Percentiles rank a stretch among this genome's conserved stretches.
These are phyloP conservation scores for Trichoderma guizhouense DNA, from an alignment of 2,329 filamentous ascomycete species.

Conservation along the genomic window DNA sequence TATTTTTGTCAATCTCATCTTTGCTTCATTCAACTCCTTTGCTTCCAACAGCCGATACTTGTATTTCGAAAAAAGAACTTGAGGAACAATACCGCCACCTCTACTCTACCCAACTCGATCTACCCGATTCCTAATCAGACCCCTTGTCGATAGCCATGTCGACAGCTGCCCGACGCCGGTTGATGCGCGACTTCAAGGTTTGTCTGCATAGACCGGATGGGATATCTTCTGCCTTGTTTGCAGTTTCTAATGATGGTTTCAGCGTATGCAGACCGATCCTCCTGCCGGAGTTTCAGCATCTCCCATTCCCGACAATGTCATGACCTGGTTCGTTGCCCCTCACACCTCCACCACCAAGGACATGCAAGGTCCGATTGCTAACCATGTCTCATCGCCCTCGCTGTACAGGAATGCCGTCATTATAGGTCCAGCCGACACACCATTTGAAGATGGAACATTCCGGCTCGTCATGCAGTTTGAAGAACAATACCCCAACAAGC, in stretches of 20 bases:
- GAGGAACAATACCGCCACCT: background rate
- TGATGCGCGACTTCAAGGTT: slow-evolving; percentile 99
- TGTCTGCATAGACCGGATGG: slow-evolving; percentile 28
- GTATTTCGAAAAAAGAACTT: too few relatives aligned
- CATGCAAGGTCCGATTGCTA: background rate
- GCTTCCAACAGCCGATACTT: background rate
- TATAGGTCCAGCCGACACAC: slow-evolving; percentile 92
- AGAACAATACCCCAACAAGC: slow-evolving; percentile 98
- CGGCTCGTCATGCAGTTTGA: slow-evolving; percentile 98
- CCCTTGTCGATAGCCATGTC: slow-evolving; percentile 54
- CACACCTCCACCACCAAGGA: background rate
- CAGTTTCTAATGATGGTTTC: slow-evolving; percentile 21
- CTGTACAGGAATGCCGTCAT: slow-evolving; percentile 88
- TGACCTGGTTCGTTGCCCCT: slow-evolving; percentile 71
- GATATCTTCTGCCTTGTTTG: background rate
- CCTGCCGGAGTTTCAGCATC: slow-evolving; percentile 95
- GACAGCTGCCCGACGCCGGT: slow-evolving; percentile 86
- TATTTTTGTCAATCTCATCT: background rate
- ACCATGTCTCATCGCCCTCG: slow-evolving; percentile 21
- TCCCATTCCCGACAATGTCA: slow-evolving; percentile 92
- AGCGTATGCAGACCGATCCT: slow-evolving; percentile 99
- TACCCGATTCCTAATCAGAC: background rate
- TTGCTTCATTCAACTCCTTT: background rate
- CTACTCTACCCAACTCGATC: background rate
- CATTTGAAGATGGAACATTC: slow-evolving; percentile 98